phyloP scores from a whole-genome alignment of 2,329 filamentous ascomycete species.

The Macrophomina tecta region DNA sequence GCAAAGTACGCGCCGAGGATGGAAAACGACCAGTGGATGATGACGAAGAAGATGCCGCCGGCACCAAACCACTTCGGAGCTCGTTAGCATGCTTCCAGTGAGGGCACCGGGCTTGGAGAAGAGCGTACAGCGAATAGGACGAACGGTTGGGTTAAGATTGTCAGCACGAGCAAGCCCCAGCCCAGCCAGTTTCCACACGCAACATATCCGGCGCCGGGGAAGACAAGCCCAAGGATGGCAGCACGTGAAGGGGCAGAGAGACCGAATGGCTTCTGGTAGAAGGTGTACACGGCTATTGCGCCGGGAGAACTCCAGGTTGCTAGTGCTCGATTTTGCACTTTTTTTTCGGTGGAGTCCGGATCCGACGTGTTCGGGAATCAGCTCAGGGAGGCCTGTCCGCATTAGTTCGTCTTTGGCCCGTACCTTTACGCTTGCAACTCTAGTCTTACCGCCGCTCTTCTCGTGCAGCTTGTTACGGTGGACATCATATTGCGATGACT shows the following conservation, averaged over 20 bases:
- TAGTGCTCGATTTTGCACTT: background rate
- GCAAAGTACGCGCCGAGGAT: constrained; percentile 26
- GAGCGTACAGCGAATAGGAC: constrained; percentile 29
- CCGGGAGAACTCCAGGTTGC: background rate
- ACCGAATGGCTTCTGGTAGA: background rate
- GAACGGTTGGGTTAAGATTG: constrained; percentile 29
- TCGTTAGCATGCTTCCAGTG: too few species aligned
- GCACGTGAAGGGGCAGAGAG: constrained; percentile 5
- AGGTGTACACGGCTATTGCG: background rate
- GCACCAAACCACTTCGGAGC: constrained; percentile 31
- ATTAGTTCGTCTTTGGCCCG: too few species aligned
- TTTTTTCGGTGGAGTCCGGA: background rate
- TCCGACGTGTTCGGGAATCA: constrained; percentile 7
- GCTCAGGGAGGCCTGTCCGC: background rate
- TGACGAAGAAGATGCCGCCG: constrained; percentile 32
- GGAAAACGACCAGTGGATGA: constrained; percentile 28
- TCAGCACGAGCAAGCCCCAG: constrained; percentile 28
- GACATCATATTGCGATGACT: too few species aligned
- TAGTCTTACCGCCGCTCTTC: too few species aligned
- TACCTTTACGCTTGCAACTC: too few species aligned
- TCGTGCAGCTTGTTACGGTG: too few species aligned
- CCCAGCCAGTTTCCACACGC: constrained; percentile 30
- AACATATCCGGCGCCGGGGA: constrained; percentile 33
- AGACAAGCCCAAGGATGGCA: constrained; percentile 30
- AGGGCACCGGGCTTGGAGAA: too few species aligned